Evolutionary conservation across 257 asterid genomes (phyloP), one percentile per base, ranked within the genome.

Genomic region (Gentiana straminea): DNA sequence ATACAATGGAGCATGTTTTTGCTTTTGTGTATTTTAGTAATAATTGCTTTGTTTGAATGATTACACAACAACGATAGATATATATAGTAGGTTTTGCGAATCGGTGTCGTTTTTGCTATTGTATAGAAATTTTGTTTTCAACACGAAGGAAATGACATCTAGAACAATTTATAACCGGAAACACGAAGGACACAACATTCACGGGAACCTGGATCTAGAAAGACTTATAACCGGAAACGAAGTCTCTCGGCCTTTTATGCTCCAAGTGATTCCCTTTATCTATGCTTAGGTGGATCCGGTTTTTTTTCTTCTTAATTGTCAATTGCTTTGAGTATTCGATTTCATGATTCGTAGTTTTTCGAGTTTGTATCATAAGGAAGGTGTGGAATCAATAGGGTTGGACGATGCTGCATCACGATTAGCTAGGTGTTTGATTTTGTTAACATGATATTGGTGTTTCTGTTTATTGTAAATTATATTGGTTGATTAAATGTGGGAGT

Each of bases 321-420:
- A 46, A 15, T 1, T 5, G 7, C 35, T 1, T 0, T 47, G 24
- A 47, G 0, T 13, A 46, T 58, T 32, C 47, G 8, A 49, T 57
- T 64, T 54, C n/a, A 47, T 72, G 45, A 0, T 70, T 24, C 0
- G 74, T 71, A 88, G 98, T 76, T 92, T 92, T 35, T 57, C 87
- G 82, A 72, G 86, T 76, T 72, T 88, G 75, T 92, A 92, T 60
- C 60, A 92, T 73, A 73, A 84, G 38, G 84, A 92, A 43, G 98
- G 94, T 0, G 74, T 88, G 36, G 94, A 92, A 49, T 71, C 94
- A 0, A 75, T 92, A 46, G 98, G 98, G 46, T 90, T 92, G 34
- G 98, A 92, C 49, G 98, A 85, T 49, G 98, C 98, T 3, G 97
- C 97, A 3, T 45, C 88, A 1, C 77, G 81, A 66, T 63, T 91